Conservation (phyloP, 2,329 filamentous ascomycete genomes). For the Fusarium transvaalense region DNA sequence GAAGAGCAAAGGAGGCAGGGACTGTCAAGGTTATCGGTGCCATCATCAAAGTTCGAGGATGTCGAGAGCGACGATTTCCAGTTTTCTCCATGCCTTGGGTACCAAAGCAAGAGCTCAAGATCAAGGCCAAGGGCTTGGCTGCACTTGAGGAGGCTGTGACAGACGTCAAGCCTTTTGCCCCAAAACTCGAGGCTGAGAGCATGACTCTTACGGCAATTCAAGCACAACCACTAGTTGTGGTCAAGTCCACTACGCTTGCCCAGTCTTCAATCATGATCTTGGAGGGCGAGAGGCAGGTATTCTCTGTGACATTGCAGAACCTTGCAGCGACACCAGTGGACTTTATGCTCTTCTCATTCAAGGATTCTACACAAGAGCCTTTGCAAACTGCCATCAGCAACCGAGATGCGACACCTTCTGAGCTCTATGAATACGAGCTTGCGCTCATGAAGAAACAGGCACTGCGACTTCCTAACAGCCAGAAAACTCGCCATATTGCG, state of each 20-base stretch:
- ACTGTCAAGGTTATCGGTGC: constrained; percentile 82
- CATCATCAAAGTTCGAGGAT: constrained; percentile 82
- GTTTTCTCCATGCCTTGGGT: constrained; percentile 85
- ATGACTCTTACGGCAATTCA: constrained; percentile 81
- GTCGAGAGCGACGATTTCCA: constrained; percentile 83
- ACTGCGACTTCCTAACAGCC: constrained; percentile 66
- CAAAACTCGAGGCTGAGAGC: constrained; percentile 61
- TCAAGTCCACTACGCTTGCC: constrained; percentile 81
- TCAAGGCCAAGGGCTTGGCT: constrained; percentile 79
- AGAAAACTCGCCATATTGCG: constrained; percentile 70
- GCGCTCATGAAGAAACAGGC: constrained; percentile 82
- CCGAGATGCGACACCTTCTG: constrained; percentile 80
- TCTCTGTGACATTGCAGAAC: constrained; percentile 86
- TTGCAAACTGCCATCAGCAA: constrained; percentile 80
- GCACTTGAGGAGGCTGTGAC: constrained; percentile 64
- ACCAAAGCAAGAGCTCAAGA: constrained; percentile 75
- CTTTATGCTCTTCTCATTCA: constrained; percentile 87
- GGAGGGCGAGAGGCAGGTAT: constrained; percentile 84
- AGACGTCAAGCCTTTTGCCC: constrained; percentile 54
- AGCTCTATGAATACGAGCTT: constrained; percentile 88
- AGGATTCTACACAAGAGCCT: constrained; percentile 85
- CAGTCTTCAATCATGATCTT: constrained; percentile 93
- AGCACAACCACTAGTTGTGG: constrained; percentile 79
- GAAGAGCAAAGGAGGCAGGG: constrained; percentile 75
- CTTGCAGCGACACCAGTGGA: constrained; percentile 81